phyloP scores from a whole-genome alignment of 805 yeast genomes.

The Candida ovalis region DNA sequence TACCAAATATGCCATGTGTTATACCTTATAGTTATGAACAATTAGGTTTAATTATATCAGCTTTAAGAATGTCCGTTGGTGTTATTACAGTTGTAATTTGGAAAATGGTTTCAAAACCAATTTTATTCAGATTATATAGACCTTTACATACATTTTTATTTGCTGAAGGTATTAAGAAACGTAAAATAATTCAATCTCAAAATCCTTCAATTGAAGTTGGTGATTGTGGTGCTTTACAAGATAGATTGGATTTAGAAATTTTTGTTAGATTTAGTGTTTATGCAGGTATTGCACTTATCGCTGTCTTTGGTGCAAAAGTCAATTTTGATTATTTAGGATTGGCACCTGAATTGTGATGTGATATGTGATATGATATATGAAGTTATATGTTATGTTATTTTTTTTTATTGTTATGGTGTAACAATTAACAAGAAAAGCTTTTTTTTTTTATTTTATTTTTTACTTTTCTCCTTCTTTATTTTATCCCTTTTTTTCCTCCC shows the following conservation, averaged over 20 bases:
- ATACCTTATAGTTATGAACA: slow-evolving; percentile 40
- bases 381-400: too few species aligned
- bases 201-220: slow-evolving; percentile 2
- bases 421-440: too few species aligned
- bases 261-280: slow-evolving; percentile 75
- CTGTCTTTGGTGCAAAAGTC: slow-evolving; percentile 30
- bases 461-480: neutral
- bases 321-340: slow-evolving; percentile 17
- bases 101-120: slow-evolving; percentile 72
- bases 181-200: too few species aligned
- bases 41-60: slow-evolving; percentile 39
- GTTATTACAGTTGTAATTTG: slow-evolving; percentile 59
- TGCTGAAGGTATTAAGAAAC: slow-evolving; percentile 1
- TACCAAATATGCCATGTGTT: slow-evolving; percentile 21
- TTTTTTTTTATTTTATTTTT: too few species aligned
- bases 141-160: slow-evolving; percentile 43
- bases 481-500: neutral
- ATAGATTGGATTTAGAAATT: slow-evolving; percentile 71
- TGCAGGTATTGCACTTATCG: slow-evolving; percentile 68
- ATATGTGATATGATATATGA: neutral
- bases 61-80: slow-evolving; percentile 57
- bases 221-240: slow-evolving; percentile 47
- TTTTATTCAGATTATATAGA: slow-evolving; percentile 52
- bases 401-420: too few species aligned
- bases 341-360: slow-evolving; percentile 5